Evolutionary conservation across 1,139 yeast species (phyloP).

Genomic region (Lodderomyces oxycetoniae): DNA sequence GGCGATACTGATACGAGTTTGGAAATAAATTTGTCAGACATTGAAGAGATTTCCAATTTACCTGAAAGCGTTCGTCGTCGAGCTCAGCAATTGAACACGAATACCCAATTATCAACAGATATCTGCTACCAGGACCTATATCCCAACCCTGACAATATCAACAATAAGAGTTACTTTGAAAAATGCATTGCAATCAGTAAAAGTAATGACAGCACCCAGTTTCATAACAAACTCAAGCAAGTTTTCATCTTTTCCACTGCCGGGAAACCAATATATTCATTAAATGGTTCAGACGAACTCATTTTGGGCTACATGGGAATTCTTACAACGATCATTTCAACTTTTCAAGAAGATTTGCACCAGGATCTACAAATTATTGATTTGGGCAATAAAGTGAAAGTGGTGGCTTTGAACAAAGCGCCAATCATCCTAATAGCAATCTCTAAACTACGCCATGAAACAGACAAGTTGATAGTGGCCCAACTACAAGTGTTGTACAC

Average conservation of each 20-base stretch:
- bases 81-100: background rate
- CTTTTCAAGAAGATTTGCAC: slow-evolving; percentile 44
- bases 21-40: slow-evolving; percentile 8
- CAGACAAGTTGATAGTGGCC: slow-evolving; percentile 33
- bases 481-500: slow-evolving; percentile 76
- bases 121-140: no score
- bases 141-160: slow-evolving; percentile 3
- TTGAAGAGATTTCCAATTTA: slow-evolving; percentile 6
- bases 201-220: slow-evolving; percentile 20
- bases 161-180: slow-evolving; percentile 15
- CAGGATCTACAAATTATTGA: slow-evolving; percentile 28
- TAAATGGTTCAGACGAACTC: slow-evolving; percentile 70
- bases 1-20: slow-evolving; percentile 8
- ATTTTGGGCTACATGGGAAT: slow-evolving; percentile 73
- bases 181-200: slow-evolving; percentile 22
- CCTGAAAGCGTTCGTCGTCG: slow-evolving; percentile 1
- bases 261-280: slow-evolving; percentile 87
- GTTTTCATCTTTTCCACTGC: slow-evolving; percentile 84
- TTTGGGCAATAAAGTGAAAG: slow-evolving; percentile 37
- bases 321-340: slow-evolving; percentile 61
- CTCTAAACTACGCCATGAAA: slow-evolving; percentile 44
- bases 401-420: slow-evolving; percentile 57
- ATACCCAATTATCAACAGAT: slow-evolving; percentile 9
- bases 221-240: slow-evolving; percentile 53
- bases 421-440: slow-evolving; percentile 78